Base-by-base conservation (phyloP, 495 filamentous ascomycete species). In the Aspergillus mulundensis region DNA sequence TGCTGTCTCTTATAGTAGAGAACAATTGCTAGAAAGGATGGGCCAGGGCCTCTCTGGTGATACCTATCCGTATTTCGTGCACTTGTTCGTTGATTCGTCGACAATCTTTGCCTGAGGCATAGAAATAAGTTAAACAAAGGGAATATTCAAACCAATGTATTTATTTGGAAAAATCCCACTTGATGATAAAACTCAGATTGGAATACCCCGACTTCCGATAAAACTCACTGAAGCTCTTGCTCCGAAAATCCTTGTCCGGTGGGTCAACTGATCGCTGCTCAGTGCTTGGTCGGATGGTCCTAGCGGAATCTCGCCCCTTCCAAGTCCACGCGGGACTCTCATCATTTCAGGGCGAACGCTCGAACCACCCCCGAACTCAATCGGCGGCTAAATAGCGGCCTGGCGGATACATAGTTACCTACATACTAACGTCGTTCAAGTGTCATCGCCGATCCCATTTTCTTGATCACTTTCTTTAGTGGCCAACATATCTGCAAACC, bases 301-400 rank as follows among this genome's bases (percentile, higher is more conserved):
- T 56, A 46, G 53, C 45, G 56, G 54, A 53, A 58, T 43, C 38
- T 55, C 53, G 56, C 62, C 51, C 58, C 58, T 60, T 53, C 58
- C n/a, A n/a, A n/a, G n/a, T n/a, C n/a, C n/a, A n/a, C n/a, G n/a
- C n/a, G n/a, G n/a, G n/a, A n/a, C 59, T 60, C 49, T 43, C 28
- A 36, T 36, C 53, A 47, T 45, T 46, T 49, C 59, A 34, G 44
- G 56, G 57, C 59, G 41, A 50, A 18, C 43, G 36, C 48, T 38
- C 19, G 32, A 61, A 44, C 54, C 58, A 48, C 32, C 2, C 39
- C 39, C 41, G 59, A 58, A 63, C 54, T 61, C 55, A 54, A 64
- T 61, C 58, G 50, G 53, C 52, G 55, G 25, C 57, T 60, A 58
- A 49, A 4, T 36, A 36, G 32, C 32, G 32, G 30, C 28, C 39